These are phyloP conservation scores for Mycosphaerella sp. DNA, from an alignment of 2,329 filamentous ascomycete species.

Conservation along the genomic window DNA sequence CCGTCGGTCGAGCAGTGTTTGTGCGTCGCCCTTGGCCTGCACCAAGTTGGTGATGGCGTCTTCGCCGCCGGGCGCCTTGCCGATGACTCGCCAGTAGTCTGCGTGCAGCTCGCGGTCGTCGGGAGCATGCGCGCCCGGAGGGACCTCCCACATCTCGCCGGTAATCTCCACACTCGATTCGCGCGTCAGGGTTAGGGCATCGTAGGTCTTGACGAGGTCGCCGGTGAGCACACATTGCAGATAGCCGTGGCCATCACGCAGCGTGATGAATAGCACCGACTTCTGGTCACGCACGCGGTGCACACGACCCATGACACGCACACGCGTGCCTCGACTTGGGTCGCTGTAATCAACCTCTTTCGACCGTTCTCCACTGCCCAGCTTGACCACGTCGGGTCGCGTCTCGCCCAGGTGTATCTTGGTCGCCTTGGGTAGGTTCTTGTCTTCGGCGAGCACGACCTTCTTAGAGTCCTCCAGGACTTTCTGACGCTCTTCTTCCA, in stretches of 20 bases:
- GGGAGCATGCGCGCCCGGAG: constrained; percentile 68
- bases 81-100: constrained; percentile 76
- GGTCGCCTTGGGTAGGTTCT: constrained; percentile 64
- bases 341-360: constrained; percentile 50
- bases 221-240: constrained; percentile 80
- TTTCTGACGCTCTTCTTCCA: constrained; percentile 62
- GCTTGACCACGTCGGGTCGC: constrained; percentile 52
- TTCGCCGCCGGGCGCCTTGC: constrained; percentile 74
- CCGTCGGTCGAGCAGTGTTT: constrained; percentile 71
- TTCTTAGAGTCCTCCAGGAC: constrained; percentile 79
- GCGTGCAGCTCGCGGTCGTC: constrained; percentile 83
- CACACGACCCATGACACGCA: constrained; percentile 75
- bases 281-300: constrained; percentile 78
- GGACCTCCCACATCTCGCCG: constrained; percentile 78
- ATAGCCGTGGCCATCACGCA: constrained; percentile 76
- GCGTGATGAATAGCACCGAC: constrained; percentile 77
- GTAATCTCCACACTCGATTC: constrained; percentile 82
- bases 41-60: constrained; percentile 87
- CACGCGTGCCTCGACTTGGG: constrained; percentile 60
- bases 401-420: constrained; percentile 71
- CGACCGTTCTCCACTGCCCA: constrained; percentile 45
- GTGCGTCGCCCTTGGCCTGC: constrained; percentile 60
- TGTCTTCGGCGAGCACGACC: constrained; percentile 63
- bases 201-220: constrained; percentile 83
- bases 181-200: constrained; percentile 75